These are phyloP conservation scores for Mortierella polycephala DNA, from an alignment of 371 early-diverging fungal species.

Conservation along the genomic window DNA sequence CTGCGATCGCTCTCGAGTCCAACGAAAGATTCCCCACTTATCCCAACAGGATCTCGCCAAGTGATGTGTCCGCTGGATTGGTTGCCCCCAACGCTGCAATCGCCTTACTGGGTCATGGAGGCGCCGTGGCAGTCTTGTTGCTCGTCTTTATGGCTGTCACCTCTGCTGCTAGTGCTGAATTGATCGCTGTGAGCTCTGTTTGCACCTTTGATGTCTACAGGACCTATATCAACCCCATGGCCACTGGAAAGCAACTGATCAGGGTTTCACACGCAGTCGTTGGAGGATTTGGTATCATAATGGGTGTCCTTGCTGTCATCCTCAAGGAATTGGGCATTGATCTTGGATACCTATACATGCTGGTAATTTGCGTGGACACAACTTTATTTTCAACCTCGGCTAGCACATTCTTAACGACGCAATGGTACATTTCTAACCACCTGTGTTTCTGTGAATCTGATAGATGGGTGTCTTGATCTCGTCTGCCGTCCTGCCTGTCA, in stretches of 20 bases:
- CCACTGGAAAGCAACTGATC: conserved; percentile 67
- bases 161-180: conserved; percentile 72
- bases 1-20: conserved; percentile 71
- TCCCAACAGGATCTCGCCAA: conserved; percentile 55
- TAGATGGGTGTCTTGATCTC: conserved; percentile 75
- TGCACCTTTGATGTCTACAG: conserved; percentile 76
- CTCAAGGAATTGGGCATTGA: conserved; percentile 70
- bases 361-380: conserved; percentile 31
- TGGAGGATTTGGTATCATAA: conserved; percentile 68
- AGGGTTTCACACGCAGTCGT: conserved; percentile 67
- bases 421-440: too few relatives aligned
- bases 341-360: conserved; percentile 71
- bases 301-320: conserved; percentile 72
- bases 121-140: conserved; percentile 70
- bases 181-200: conserved; percentile 78
- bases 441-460: conserved; percentile 4
- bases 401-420: too few relatives aligned
- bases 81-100: conserved; percentile 74
- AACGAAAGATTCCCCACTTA: conserved; percentile 58
- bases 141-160: conserved; percentile 81
- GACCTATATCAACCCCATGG: conserved; percentile 72
- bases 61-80: conserved; percentile 68
- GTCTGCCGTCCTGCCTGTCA: conserved; percentile 73
- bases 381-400: not conserved
- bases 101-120: conserved; percentile 67